Evolutionary conservation across 192 early-diverging fungal species (phyloP), one percentile per base, ranked within the genome.

Genomic region (Backusella tarrabulga): DNA sequence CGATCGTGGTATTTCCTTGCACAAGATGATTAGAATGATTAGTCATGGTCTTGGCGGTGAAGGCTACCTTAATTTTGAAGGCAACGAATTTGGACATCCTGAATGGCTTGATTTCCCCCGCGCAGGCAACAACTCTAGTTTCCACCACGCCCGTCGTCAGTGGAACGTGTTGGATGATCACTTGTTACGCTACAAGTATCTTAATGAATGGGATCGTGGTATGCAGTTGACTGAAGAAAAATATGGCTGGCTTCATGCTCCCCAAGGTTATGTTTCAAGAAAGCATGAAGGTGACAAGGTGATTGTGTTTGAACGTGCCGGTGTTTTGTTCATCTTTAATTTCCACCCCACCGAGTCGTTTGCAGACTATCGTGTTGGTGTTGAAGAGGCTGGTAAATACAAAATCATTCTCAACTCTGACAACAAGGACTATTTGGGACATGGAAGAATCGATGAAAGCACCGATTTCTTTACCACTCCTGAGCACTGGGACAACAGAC

Each of bases 51-150:
- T 99, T n/a, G 97, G 95, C 26, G 97, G 97, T 19, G 96, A 97
- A 86, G 97, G 96, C 6, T 99, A 97, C 79, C 85, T 99, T 70
- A 98, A 93, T 67, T 99, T 99, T 75, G 95, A 97, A 81, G 97
- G 97, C 66, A 97, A 98, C 84, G 97, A 98, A 84, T 98, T 99
- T 88, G 97, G 97, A 0, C 97, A 99, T 72, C 97, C 97, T 21
- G 97, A 99, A 84, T 99, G 97, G 97, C 90, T 99, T 34, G 97
- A 99, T 85, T 99, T 99, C 76, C 97, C 97, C 68, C 93, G 97
- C 36, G 93, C 79, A 23, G 97, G 97, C 74, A 99, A 99, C 86
- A 87, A 88, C 35, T 90, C 89, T 34, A 93, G 91, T 63, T 98
- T 95, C 87, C 95, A 96, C 81, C 96, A 98, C 82, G 96, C 97